Evolutionary conservation across 306 rosid species (phyloP).

Genomic region (Styphnolobium japonicum): DNA sequence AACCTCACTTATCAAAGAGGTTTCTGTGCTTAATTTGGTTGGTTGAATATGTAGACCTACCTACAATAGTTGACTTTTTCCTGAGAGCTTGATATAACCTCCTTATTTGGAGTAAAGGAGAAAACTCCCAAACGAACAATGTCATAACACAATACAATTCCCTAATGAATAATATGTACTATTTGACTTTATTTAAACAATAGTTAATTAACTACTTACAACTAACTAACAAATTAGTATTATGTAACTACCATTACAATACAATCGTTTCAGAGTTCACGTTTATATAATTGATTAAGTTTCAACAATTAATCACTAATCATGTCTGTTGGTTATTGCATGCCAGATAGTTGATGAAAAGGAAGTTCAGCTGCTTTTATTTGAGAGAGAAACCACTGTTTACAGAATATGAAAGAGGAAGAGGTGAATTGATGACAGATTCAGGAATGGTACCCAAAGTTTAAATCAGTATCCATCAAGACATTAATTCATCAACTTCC

Average conservation of each 20-base stretch:
- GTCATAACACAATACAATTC: too few species aligned
- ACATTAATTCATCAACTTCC: slow-evolving; percentile 70
- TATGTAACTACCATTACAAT: too few species aligned
- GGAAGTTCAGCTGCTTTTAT: neutral
- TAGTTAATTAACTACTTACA: too few species aligned
- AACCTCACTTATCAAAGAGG: neutral
- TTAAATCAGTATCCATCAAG: slow-evolving; percentile 59
- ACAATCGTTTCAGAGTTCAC: too few species aligned
- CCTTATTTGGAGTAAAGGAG: too few species aligned
- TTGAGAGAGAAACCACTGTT: neutral
- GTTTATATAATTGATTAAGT: neutral
- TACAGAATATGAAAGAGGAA: slow-evolving; percentile 53
- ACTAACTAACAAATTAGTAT: too few species aligned
- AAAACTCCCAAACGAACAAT: too few species aligned
- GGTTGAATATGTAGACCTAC: neutral
- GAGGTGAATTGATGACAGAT: slow-evolving; percentile 70
- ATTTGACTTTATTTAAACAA: too few species aligned
- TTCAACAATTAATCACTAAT: neutral
- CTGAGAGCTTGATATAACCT: too few species aligned
- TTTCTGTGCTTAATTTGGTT: neutral
- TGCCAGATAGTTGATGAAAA: slow-evolving; percentile 20
- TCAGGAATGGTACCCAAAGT: slow-evolving; percentile 80
- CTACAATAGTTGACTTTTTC: neutral
- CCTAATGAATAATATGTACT: too few species aligned
- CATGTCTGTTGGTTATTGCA: slow-evolving; percentile 4